Percentiles rank a stretch among this genome's conserved stretches.
Evolutionary conservation across 2,329 filamentous ascomycete species (phyloP).

Genomic region (Nigrospora osmanthi): DNA sequence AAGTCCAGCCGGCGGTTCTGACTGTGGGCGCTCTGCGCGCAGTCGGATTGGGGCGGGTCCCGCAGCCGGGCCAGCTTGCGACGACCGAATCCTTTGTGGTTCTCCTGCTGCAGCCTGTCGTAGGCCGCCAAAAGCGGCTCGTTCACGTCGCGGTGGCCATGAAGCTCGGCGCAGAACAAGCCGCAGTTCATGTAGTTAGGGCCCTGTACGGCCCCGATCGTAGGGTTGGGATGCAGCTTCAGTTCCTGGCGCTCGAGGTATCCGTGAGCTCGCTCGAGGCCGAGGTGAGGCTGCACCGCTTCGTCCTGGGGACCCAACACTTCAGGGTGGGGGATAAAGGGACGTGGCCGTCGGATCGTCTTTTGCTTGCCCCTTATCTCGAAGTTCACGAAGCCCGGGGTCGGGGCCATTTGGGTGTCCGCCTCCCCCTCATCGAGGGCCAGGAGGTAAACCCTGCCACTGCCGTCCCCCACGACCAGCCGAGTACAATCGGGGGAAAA

Average conservation of each 20-base stretch:
- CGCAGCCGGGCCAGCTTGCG: neutral
- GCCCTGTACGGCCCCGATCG: slow-evolving; percentile 49
- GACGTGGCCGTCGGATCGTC: slow-evolving; percentile 34
- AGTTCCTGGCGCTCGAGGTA: slow-evolving; percentile 35
- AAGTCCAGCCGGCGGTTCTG: neutral
- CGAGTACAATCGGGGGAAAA: slow-evolving; percentile 50
- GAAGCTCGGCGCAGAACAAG: slow-evolving; percentile 40
- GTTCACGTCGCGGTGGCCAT: slow-evolving; percentile 32
- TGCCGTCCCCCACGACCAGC: slow-evolving; percentile 53
- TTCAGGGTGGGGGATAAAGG: slow-evolving; percentile 42
- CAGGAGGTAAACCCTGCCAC: slow-evolving; percentile 50
- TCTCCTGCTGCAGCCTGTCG: slow-evolving; percentile 36
- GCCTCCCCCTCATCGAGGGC: slow-evolving; percentile 37
- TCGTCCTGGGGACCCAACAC: slow-evolving; percentile 28
- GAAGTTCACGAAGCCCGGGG: slow-evolving; percentile 23
- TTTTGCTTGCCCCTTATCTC: slow-evolving; percentile 21
- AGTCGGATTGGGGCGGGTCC: neutral
- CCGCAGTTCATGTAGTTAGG: slow-evolving; percentile 37
- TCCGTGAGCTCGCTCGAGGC: slow-evolving; percentile 14
- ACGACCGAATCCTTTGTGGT: slow-evolving; percentile 9
- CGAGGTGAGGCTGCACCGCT: slow-evolving; percentile 16
- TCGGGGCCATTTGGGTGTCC: slow-evolving; percentile 7
- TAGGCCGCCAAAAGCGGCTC: slow-evolving; percentile 36
- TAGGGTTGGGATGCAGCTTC: slow-evolving; percentile 31
- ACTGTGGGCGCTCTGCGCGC: neutral